Evolutionary conservation across 163 green algal genomes (phyloP), one percentile per base, ranked within the genome.

Genomic region (Chlamydomonas reinhardtii): DNA sequence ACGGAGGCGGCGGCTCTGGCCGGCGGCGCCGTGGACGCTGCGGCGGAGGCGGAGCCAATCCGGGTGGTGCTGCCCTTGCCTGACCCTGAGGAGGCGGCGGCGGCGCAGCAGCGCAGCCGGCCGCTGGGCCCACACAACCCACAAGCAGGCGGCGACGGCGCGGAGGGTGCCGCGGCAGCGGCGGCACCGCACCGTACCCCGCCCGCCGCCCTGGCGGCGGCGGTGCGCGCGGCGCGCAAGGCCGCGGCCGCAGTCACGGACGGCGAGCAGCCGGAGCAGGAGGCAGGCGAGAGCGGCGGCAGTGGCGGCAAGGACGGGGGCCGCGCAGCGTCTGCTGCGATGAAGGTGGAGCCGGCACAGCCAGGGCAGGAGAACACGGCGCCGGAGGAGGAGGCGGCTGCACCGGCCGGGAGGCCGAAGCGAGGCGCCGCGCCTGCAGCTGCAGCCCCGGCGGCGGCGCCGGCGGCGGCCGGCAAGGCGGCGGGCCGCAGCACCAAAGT

Each of bases 61-160:
- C 85, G 66, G 2, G 76, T 90, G 16, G 15, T 84, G 39, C 52
- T 91, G 75, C 87, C 87, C 2, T 86, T 76, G 52, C 87, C 87
- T 43, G 80, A 89, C 29, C 69, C 77, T 16, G 73, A 48, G 39
- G 54, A 71, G 35, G 82, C 86, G 29, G 62, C 74, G 29, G 73
- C 37, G 59, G 56, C 69, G 3, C 76, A 69, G 16, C 59, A 64
- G 15, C 52, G 59, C 8, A 75, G 27, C 19, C 64, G 37, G 27
- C 76, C 76, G 37, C 32, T 84, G n/a, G 76, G 76, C 3, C 27
- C 39, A 2, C 64, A 75, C 65, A 84, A 84, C 65, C 31, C 24
- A 1, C 48, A 16, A 25, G 31, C 39, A 11, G 76, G 19, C 27
- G 76, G 37, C n/a, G 17, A 31, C 2, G 71, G 25, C 12, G 72